Conservation (phyloP, 2,329 filamentous ascomycete genomes). For the Alternaria rosae region DNA sequence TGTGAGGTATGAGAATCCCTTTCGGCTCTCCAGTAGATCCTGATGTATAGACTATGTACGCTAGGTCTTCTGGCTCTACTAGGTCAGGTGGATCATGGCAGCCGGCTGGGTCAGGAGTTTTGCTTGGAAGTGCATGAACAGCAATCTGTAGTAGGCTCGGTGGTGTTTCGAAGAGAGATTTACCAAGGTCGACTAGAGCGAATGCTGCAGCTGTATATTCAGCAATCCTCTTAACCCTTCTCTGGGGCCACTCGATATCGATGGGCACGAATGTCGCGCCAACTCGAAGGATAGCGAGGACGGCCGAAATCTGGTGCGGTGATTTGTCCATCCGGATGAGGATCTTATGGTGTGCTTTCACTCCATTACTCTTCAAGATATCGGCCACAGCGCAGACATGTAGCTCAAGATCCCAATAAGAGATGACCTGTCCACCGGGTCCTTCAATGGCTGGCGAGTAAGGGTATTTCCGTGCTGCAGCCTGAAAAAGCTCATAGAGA, state of each 20-base stretch:
- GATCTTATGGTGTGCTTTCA: slow-evolving; percentile 20
- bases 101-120: background rate
- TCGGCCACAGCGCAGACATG: slow-evolving; percentile 9
- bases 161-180: background rate
- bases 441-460: slow-evolving; percentile 29
- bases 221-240: slow-evolving; percentile 38
- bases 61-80: slow-evolving; percentile 46
- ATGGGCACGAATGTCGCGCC: slow-evolving; percentile 52
- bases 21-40: slow-evolving; percentile 55
- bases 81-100: background rate
- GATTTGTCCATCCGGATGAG: slow-evolving; percentile 35
- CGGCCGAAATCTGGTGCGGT: slow-evolving; percentile 36
- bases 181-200: too few relatives aligned
- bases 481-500: background rate
- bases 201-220: slow-evolving; percentile 13
- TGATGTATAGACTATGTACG: slow-evolving; percentile 66
- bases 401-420: background rate
- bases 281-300: slow-evolving; percentile 53
- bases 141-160: background rate
- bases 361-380: slow-evolving; percentile 11
- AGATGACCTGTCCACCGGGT: background rate
- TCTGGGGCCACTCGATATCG: slow-evolving; percentile 35
- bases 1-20: slow-evolving; percentile 68
- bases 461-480: slow-evolving; percentile 5
- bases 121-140: background rate